Conservation (phyloP, 1,139 yeast species). For the Candida smagusa region DNA sequence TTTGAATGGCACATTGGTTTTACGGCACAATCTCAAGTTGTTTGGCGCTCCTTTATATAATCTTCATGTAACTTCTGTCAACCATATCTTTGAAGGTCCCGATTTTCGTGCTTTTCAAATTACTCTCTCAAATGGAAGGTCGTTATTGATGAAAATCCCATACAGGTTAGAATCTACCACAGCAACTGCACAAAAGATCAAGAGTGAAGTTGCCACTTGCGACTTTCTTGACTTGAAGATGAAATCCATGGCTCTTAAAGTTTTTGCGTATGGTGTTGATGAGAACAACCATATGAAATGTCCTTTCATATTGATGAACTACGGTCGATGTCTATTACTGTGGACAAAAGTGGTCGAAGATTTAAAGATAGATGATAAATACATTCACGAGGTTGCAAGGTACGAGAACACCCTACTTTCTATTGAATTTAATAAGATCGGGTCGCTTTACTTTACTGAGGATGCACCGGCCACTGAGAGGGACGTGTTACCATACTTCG, state of each 20-base stretch:
- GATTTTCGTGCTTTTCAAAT: constrained; percentile 84
- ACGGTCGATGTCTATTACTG: constrained; percentile 69
- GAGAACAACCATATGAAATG: constrained; percentile 58
- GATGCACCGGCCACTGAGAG: constrained; percentile 50
- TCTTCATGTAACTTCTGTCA: constrained; percentile 62
- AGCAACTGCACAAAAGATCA: constrained; percentile 63
- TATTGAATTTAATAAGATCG: constrained; percentile 64
- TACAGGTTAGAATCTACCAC: constrained; percentile 66
- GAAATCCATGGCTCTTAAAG: constrained; percentile 63
- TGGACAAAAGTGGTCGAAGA: constrained; percentile 64
- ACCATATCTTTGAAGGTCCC: constrained; percentile 89
- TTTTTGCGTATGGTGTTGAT: constrained; percentile 67
- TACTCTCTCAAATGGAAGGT: constrained; percentile 57
- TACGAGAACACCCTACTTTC: constrained; percentile 53
- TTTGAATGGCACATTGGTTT: constrained; percentile 41
- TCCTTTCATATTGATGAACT: constrained; percentile 81
- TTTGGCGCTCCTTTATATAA: constrained; percentile 40
- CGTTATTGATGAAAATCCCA: constrained; percentile 81
- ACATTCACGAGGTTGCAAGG: constrained; percentile 59
- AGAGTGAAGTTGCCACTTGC: constrained; percentile 90
- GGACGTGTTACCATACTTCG: constrained; percentile 56
- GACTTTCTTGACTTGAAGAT: constrained; percentile 67
- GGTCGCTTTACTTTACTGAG: constrained; percentile 73
- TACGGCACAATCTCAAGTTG: constrained; percentile 44
- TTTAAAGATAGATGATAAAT: constrained; percentile 40